Percentiles rank a stretch among this genome's conserved stretches.
These are phyloP conservation scores for Tetragonia tetragonoides DNA, from an alignment of 148 eudicot species.

Conservation along the genomic window DNA sequence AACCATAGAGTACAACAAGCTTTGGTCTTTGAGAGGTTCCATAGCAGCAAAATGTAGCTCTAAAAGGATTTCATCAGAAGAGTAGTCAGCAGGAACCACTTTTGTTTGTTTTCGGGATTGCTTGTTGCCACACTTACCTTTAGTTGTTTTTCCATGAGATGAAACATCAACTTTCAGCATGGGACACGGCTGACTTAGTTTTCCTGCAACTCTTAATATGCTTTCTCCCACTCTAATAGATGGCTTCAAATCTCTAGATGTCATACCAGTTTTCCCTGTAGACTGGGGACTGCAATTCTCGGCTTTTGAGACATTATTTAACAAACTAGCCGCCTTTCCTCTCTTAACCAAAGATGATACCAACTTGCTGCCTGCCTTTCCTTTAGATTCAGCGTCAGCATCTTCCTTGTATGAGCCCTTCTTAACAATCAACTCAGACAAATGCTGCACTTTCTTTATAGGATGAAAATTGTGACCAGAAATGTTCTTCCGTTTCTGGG, in stretches of 20 bases:
- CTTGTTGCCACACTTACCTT: conserved; percentile 25
- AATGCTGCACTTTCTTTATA: conserved; percentile 32
- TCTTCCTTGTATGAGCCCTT: conserved; percentile 19
- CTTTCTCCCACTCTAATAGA: conserved; percentile 47
- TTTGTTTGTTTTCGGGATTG: conserved; percentile 25
- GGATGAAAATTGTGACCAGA: conserved; percentile 25
- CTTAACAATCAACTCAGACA: conserved; percentile 32
- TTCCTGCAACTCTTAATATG: conserved; percentile 39
- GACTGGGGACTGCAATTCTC: conserved; percentile 22
- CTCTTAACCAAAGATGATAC: conserved; percentile 30
- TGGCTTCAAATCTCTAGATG: conserved; percentile 22
- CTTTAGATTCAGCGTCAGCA: conserved; percentile 21
- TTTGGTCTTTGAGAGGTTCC: conserved; percentile 40
- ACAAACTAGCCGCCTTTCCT: conserved; percentile 24
- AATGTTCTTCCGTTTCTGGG: conserved; percentile 37
- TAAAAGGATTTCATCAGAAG: conserved; percentile 47
- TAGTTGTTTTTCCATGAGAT: conserved; percentile 16
- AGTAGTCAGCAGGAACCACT: conserved; percentile 25
- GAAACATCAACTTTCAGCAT: conserved; percentile 25
- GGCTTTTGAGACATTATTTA: conserved; percentile 20
- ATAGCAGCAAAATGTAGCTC: conserved; percentile 43
- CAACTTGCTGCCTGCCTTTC: conserved; percentile 17
- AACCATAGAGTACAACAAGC: conserved; percentile 31
- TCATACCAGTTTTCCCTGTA: neutral
- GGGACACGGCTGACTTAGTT: conserved; percentile 34